phyloP scores from a whole-genome alignment of 1,139 yeast genomes.

The Sugiyamaella japonica region DNA sequence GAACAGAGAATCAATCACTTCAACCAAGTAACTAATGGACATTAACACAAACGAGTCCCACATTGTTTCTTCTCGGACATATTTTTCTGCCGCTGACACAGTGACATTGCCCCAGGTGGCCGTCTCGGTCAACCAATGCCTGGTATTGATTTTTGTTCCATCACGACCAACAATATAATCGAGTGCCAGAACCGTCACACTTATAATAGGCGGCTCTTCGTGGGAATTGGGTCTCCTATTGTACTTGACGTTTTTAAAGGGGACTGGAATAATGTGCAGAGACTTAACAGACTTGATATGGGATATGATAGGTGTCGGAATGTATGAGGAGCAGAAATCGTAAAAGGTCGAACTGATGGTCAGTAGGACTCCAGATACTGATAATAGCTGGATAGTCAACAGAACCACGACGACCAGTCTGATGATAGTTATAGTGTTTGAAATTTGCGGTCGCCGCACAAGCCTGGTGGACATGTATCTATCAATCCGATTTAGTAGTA shows the following conservation, averaged over 20 bases:
- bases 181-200: background rate
- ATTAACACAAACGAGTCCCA: constrained; percentile 7
- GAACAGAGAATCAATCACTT: constrained; percentile 1
- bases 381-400: background rate
- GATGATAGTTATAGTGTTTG: background rate
- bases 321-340: background rate
- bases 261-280: background rate
- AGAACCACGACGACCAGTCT: background rate
- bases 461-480: background rate
- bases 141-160: background rate
- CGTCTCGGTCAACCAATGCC: background rate
- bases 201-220: background rate
- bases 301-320: background rate
- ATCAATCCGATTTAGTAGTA: background rate
- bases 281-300: background rate
- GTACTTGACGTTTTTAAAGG: background rate
- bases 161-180: background rate
- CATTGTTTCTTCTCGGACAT: background rate
- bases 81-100: background rate
- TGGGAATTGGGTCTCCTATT: background rate
- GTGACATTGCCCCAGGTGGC: background rate
- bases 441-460: background rate
- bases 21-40: constrained; percentile 1
- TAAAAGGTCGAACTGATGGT: background rate
- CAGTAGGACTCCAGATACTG: background rate